phyloP scores from a whole-genome alignment of 2,329 filamentous ascomycete genomes.

The Claviceps digitariae region DNA sequence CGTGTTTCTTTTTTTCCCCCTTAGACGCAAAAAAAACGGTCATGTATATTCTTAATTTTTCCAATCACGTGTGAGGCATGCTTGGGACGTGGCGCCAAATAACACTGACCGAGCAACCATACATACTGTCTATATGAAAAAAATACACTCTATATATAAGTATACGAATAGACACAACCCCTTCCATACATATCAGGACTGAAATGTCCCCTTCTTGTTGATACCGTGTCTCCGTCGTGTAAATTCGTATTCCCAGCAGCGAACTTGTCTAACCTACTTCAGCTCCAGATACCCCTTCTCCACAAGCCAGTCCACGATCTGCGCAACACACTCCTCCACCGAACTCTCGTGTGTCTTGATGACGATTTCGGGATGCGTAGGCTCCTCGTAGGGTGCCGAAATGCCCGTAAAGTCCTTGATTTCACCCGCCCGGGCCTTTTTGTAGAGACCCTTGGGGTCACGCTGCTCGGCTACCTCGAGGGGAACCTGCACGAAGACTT shows the following conservation, averaged over 20 bases:
- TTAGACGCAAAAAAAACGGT: constrained; percentile 9
- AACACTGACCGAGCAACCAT: not conserved
- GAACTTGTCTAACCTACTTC: constrained; percentile 4
- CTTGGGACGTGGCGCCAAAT: not conserved
- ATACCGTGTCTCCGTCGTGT: not conserved
- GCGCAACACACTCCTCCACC: constrained; percentile 76
- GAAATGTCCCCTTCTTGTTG: not conserved
- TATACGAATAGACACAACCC: not conserved
- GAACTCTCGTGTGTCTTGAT: constrained; percentile 70
- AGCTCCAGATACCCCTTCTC: constrained; percentile 40
- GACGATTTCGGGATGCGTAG: constrained; percentile 71
- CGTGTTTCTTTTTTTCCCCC: not conserved
- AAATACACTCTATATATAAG: not conserved
- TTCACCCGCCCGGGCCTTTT: constrained; percentile 84
- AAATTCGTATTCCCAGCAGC: not conserved
- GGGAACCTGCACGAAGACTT: constrained; percentile 86
- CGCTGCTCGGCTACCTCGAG: constrained; percentile 86
- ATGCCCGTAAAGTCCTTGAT: constrained; percentile 98
- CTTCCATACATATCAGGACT: not conserved
- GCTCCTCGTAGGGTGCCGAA: constrained; percentile 87
- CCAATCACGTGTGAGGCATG: constrained; percentile 9
- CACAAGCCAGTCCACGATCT: constrained; percentile 71
- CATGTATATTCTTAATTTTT: constrained; percentile 16
- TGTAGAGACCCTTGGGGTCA: constrained; percentile 95
- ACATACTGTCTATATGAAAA: not conserved